A percentile compares a stretch with the other conserved stretches of the same genome.
Evolutionary conservation across 306 rosid genomes (phyloP).

Genomic region (Myrica gale): DNA sequence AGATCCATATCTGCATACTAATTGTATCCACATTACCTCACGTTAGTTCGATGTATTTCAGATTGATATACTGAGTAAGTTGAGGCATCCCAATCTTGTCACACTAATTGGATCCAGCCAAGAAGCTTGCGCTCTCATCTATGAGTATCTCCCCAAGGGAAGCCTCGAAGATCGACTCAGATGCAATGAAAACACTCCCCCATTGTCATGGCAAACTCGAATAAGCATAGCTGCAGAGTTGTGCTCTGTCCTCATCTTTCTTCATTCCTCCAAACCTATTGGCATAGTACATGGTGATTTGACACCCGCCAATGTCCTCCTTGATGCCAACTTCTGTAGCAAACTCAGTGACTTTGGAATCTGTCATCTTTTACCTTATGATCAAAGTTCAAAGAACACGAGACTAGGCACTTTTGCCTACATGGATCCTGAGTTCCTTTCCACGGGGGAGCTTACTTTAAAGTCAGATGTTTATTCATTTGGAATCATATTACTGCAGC

Average conservation of each 20-base stretch:
- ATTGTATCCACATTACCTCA: conserved; percentile 3
- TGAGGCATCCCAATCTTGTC: conserved; percentile 5
- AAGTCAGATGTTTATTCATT: conserved; percentile 56
- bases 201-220: not conserved
- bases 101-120: not conserved
- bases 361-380: not conserved
- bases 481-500: conserved; percentile 43
- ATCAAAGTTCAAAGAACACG: not conserved
- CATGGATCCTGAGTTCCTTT: conserved; percentile 50
- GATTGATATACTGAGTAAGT: not conserved
- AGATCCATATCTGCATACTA: not conserved
- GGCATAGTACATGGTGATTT: conserved; percentile 5
- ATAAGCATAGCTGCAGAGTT: not conserved
- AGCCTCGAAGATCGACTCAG: not conserved
- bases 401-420: conserved; percentile 40
- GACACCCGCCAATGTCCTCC: conserved; percentile 1
- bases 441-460: conserved; percentile 44
- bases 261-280: not conserved
- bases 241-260: conserved; percentile 6
- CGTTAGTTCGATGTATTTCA: conserved; percentile 4
- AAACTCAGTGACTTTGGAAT: conserved; percentile 1
- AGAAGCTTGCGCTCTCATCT: not conserved
- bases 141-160: not conserved
- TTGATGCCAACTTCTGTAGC: not conserved
- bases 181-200: not conserved